Conservation (phyloP, 2,329 filamentous ascomycete species). For the Aspergillus persii region DNA sequence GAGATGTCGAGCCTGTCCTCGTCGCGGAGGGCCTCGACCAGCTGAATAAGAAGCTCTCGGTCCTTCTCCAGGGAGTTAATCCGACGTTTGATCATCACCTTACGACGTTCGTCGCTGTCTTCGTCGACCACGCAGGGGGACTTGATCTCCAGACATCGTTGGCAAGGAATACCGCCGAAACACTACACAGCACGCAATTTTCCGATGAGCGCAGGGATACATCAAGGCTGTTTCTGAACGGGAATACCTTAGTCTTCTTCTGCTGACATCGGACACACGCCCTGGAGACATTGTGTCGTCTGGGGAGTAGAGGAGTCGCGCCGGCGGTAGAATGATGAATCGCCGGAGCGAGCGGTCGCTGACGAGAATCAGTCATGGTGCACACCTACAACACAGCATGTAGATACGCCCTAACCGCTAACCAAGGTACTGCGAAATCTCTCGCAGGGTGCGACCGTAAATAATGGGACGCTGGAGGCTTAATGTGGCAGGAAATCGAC, state of each 20-base stretch:
- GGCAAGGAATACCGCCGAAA: background rate
- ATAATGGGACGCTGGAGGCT: no score
- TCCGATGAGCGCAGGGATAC: background rate
- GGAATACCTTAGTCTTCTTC: background rate
- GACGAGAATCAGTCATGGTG: background rate
- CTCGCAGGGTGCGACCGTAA: no score
- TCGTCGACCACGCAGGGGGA: constrained; percentile 11
- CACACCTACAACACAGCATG: no score
- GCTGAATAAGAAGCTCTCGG: constrained; percentile 10
- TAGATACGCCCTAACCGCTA: no score
- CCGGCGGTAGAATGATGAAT: background rate
- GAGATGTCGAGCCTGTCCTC: constrained; percentile 3
- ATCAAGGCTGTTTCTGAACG: background rate
- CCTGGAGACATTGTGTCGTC: background rate
- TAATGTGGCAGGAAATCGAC: no score
- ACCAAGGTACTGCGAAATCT: no score
- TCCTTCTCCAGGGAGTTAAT: constrained; percentile 15
- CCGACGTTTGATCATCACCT: constrained; percentile 9
- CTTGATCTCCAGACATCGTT: background rate
- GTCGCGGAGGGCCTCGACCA: constrained; percentile 14
- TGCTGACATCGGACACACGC: background rate
- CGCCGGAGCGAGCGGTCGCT: background rate
- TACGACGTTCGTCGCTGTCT: constrained; percentile 15
- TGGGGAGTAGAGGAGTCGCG: background rate
- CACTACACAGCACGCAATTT: background rate